These are phyloP conservation scores for Phlyctochytrium arcticum DNA, from an alignment of 192 early-diverging fungal species.

Conservation along the genomic window DNA sequence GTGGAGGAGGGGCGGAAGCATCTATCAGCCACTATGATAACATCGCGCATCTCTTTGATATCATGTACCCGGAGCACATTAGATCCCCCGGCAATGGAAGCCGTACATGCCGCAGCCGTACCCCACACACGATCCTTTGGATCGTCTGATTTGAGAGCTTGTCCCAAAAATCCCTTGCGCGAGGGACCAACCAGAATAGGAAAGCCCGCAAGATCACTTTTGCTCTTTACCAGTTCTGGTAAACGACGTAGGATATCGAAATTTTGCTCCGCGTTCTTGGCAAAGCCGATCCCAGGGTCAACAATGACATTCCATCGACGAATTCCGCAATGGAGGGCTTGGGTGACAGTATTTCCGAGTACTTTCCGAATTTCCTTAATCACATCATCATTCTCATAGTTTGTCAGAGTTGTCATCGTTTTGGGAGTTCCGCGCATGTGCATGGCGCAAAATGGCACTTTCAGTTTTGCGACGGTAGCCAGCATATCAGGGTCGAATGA, in stretches of 20 bases:
- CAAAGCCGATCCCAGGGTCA: slow-evolving; percentile 97
- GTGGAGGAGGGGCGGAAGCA: too few relatives aligned
- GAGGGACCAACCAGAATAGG: slow-evolving; percentile 90
- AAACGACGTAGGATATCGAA: slow-evolving; percentile 79
- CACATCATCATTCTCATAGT: slow-evolving; percentile 72
- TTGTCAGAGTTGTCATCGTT: slow-evolving; percentile 74
- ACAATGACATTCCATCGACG: slow-evolving; percentile 94
- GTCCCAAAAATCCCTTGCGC: slow-evolving; percentile 89
- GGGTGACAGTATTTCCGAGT: slow-evolving; percentile 62
- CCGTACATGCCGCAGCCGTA: slow-evolving; percentile 84
- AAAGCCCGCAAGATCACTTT: slow-evolving; percentile 50
- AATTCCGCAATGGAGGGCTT: slow-evolving; percentile 75
- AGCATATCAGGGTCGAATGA: slow-evolving; percentile 72
- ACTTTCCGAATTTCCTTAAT: slow-evolving; percentile 65
- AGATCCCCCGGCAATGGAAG: slow-evolving; percentile 75
- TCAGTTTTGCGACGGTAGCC: slow-evolving; percentile 65
- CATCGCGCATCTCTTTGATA: slow-evolving; percentile 89
- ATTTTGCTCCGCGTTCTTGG: slow-evolving; percentile 84
- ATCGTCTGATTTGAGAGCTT: slow-evolving; percentile 55
- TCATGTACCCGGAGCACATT: slow-evolving; percentile 91
- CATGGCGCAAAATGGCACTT: slow-evolving; percentile 89
- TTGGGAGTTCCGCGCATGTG: slow-evolving; percentile 94
- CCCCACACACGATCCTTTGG: slow-evolving; percentile 74
- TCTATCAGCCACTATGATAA: slow-evolving; percentile 77
- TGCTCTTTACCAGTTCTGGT: slow-evolving; percentile 35